Conservation (phyloP, 805 yeast species). For the Saturnispora sanitii region DNA sequence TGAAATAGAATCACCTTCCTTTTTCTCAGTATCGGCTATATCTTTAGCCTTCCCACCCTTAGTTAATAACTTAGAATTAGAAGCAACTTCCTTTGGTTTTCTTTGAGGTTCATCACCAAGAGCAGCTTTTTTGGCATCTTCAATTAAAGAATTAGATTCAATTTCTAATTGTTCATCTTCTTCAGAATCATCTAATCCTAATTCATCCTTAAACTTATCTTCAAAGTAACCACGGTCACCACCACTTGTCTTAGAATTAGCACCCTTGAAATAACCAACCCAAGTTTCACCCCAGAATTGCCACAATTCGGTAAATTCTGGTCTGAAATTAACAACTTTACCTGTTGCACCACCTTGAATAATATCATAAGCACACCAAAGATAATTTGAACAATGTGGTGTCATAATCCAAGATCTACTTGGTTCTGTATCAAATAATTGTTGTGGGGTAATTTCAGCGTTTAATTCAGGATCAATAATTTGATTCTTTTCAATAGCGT, state of each 20-base stretch:
- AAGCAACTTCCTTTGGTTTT: slow-evolving; percentile 15
- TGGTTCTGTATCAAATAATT: slow-evolving; percentile 32
- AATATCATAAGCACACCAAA: slow-evolving; percentile 53
- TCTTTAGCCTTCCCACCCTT: neutral
- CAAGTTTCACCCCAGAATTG: slow-evolving; percentile 42
- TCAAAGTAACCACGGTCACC: slow-evolving; percentile 23
- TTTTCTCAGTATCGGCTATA: neutral
- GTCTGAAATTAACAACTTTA: slow-evolving; percentile 31
- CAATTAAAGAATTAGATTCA: slow-evolving; percentile 4
- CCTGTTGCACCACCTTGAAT: slow-evolving; percentile 47
- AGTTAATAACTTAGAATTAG: slow-evolving; percentile 11
- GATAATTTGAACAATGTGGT: slow-evolving; percentile 42
- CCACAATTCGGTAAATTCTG: slow-evolving; percentile 26
- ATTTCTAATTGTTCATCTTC: slow-evolving; percentile 6
- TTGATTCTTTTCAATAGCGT: slow-evolving; percentile 5
- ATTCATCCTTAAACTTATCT: slow-evolving; percentile 25
- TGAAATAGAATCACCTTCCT: neutral
- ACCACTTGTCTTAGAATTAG: slow-evolving; percentile 7
- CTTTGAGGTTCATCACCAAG: slow-evolving; percentile 14
- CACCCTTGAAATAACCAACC: slow-evolving; percentile 33
- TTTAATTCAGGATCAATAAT: slow-evolving; percentile 8
- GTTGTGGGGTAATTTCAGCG: slow-evolving; percentile 7
- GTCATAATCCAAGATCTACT: slow-evolving; percentile 46
- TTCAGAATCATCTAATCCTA: slow-evolving; percentile 19
- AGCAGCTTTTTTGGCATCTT: slow-evolving; percentile 16